Evolutionary conservation across 495 filamentous ascomycete species (phyloP).

Genomic region (Saxophila tyrrhenica): DNA sequence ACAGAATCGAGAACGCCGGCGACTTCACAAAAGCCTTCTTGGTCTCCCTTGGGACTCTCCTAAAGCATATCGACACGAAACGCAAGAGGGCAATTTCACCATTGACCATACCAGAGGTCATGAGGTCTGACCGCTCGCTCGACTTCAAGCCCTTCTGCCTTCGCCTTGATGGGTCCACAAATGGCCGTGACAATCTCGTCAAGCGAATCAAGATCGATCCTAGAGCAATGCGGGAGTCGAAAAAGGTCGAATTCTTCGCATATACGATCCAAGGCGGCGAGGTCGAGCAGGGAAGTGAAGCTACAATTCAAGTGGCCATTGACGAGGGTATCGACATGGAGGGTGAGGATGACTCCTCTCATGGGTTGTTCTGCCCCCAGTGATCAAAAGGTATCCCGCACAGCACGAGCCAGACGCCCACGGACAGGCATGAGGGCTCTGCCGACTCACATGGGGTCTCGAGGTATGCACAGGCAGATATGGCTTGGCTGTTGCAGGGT

Average conservation of each 20-base stretch:
- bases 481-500: too few relatives aligned
- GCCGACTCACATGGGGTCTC: too few relatives aligned
- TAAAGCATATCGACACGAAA: not conserved
- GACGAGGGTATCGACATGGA: not conserved
- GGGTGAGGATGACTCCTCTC: not conserved
- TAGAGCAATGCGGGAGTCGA: not conserved
- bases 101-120: constrained; percentile 2
- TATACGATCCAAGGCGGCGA: not conserved
- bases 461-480: too few relatives aligned
- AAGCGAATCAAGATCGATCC: not conserved
- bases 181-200: not conserved
- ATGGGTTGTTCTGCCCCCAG: not conserved
- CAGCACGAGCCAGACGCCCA: too few relatives aligned
- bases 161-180: not conserved
- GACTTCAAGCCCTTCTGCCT: not conserved
- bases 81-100: not conserved
- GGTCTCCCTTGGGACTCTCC: not conserved
- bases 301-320: not conserved
- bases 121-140: not conserved
- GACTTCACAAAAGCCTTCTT: constrained; percentile 2
- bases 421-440: too few relatives aligned
- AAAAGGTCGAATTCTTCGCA: constrained; percentile 1
- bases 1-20: not conserved
- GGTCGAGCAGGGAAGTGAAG: not conserved
- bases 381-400: not conserved